A percentile compares a stretch with the other conserved stretches of the same genome.
Evolutionary conservation across 371 early-diverging fungal species (phyloP).

Genomic region (Gilbertella persicaria): DNA sequence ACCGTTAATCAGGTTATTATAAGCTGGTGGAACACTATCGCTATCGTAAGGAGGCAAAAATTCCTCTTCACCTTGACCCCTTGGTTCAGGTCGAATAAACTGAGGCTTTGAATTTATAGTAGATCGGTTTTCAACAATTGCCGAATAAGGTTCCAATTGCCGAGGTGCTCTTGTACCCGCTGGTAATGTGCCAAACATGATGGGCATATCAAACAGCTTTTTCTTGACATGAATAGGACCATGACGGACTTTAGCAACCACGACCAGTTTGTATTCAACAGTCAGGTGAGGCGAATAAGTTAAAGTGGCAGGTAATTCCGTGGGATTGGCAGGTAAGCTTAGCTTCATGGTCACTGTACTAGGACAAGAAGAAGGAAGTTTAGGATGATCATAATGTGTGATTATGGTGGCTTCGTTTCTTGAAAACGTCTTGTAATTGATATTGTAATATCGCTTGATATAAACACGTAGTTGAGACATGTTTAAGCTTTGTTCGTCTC

Average conservation of each 20-base stretch:
- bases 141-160: constrained; percentile 21
- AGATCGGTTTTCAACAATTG: constrained; percentile 13
- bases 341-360: constrained; percentile 14
- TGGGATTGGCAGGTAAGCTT: background rate
- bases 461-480: constrained; percentile 20
- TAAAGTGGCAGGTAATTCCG: constrained; percentile 11
- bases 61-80: constrained; percentile 11
- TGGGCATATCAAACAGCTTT: constrained; percentile 23
- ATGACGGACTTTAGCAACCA: constrained; percentile 19
- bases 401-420: constrained; percentile 20
- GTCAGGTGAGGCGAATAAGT: constrained; percentile 22
- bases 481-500: constrained; percentile 2
- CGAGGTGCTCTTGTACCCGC: constrained; percentile 26
- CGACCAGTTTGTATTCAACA: constrained; percentile 19
- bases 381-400: constrained; percentile 9
- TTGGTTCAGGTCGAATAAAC: constrained; percentile 15
- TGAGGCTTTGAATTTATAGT: constrained; percentile 9
- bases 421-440: constrained; percentile 31
- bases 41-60: constrained; percentile 26
- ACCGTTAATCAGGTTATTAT: background rate
- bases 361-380: constrained; percentile 12
- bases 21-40: constrained; percentile 21
- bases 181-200: constrained; percentile 26
- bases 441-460: constrained; percentile 27
- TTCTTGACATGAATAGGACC: constrained; percentile 26